phyloP scores from a whole-genome alignment of 2,329 filamentous ascomycete species.

The Amauroascus verrucosus region DNA sequence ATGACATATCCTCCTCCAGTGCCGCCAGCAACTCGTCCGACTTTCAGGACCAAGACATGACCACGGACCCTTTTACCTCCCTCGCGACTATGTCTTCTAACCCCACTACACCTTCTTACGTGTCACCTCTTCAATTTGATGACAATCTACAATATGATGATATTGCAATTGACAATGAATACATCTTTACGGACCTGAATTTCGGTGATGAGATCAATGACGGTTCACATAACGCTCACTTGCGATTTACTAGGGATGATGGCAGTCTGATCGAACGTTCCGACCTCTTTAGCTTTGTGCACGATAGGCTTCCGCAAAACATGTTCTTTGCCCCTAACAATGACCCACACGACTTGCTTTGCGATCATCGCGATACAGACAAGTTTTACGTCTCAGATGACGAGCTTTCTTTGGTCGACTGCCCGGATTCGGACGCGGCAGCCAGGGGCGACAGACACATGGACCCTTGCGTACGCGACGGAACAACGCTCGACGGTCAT shows the following conservation, averaged over 20 bases:
- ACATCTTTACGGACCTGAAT: neutral
- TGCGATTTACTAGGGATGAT: neutral
- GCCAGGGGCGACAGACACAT: neutral
- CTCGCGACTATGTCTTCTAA: neutral
- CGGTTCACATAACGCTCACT: neutral
- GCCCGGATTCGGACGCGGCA: neutral
- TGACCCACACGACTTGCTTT: slow-evolving; percentile 1
- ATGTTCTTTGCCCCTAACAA: neutral
- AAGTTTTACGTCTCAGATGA: slow-evolving; percentile 17
- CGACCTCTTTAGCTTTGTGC: slow-evolving; percentile 10
- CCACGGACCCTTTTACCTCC: neutral
- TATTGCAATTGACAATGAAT: neutral
- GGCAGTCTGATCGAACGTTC: slow-evolving; percentile 13
- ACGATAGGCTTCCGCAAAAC: slow-evolving; percentile 7
- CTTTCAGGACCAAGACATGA: neutral
- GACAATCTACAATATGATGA: neutral
- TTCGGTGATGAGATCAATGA: slow-evolving; percentile 2
- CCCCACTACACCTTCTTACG: neutral
- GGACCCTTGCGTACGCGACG: neutral
- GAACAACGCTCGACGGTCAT: neutral
- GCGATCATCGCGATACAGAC: slow-evolving; percentile 9
- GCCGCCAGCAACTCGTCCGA: neutral
- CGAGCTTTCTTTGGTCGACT: slow-evolving; percentile 9
- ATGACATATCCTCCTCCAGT: neutral
- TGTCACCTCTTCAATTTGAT: neutral